Percentiles rank a stretch among this genome's conserved stretches.
Conservation (phyloP, 192 early-diverging fungal genomes). For the Haplosporangium gracile region DNA sequence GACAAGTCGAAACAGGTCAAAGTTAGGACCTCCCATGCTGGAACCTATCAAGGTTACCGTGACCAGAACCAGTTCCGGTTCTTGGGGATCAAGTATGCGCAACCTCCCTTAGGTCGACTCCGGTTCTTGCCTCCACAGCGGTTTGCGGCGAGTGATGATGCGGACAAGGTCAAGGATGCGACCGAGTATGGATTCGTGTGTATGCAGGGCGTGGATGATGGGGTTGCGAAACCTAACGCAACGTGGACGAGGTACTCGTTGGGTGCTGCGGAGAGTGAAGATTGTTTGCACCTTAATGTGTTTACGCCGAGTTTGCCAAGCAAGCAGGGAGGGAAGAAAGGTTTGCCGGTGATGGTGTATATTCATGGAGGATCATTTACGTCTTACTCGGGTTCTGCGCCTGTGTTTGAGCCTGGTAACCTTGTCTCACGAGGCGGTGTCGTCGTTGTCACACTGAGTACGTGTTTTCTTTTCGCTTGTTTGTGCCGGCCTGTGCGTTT, state of each 20-base stretch:
- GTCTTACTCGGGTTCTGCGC: background rate
- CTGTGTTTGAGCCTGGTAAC: slow-evolving; percentile 41
- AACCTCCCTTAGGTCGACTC: slow-evolving; percentile 34
- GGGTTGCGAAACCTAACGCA: background rate
- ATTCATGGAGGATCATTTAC: slow-evolving; percentile 31
- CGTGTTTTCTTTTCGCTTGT: background rate
- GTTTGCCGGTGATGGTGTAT: slow-evolving; percentile 42
- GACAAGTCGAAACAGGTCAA: slow-evolving; percentile 30
- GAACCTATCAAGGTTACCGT: slow-evolving; percentile 36
- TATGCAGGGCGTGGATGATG: background rate
- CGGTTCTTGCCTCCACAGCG: slow-evolving; percentile 22
- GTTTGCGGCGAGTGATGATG: slow-evolving; percentile 3
- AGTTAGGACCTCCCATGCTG: slow-evolving; percentile 10
- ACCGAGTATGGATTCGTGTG: slow-evolving; percentile 25
- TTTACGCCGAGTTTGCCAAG: slow-evolving; percentile 29
- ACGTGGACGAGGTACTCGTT: background rate
- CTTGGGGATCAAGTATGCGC: slow-evolving; percentile 42
- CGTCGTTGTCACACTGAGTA: slow-evolving; percentile 51
- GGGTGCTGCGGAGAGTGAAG: slow-evolving; percentile 27
- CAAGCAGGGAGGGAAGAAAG: background rate
- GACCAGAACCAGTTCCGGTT: slow-evolving; percentile 48
- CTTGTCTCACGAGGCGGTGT: slow-evolving; percentile 46
- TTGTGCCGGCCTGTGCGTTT: background rate
- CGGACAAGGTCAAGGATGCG: slow-evolving; percentile 6
- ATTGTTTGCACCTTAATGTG: slow-evolving; percentile 53